Percentiles rank a stretch among this genome's conserved stretches.
These are phyloP conservation scores for Metarhizium brunneum DNA, from an alignment of 2,329 filamentous ascomycete species.

Conservation along the genomic window DNA sequence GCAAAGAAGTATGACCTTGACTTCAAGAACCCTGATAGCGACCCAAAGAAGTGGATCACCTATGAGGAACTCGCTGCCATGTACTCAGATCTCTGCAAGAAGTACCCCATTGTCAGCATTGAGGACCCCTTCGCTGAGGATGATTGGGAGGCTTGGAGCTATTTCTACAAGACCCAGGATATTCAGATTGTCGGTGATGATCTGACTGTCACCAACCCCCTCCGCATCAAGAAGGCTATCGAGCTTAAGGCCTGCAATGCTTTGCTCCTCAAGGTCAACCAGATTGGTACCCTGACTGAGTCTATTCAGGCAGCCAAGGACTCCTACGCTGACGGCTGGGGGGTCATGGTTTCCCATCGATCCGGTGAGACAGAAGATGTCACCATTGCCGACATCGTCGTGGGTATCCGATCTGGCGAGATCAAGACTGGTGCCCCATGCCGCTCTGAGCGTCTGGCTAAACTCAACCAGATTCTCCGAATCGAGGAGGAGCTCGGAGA, in stretches of 20 bases:
- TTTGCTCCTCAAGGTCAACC: constrained; percentile 98
- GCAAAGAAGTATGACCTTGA: constrained; percentile 99
- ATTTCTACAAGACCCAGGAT: constrained; percentile 99
- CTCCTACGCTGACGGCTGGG: constrained; percentile 91
- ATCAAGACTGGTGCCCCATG: constrained; percentile 98
- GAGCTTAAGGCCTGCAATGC: constrained; percentile 98
- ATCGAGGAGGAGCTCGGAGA: constrained; percentile 98
- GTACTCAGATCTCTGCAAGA: constrained; percentile 79
- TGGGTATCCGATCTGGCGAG: constrained; percentile 92
- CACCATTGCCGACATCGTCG: constrained; percentile 95
- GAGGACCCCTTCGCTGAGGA: constrained; percentile 99
- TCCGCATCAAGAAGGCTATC: constrained; percentile 99
- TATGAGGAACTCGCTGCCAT: constrained; percentile 93
- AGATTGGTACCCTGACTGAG: constrained; percentile 98
- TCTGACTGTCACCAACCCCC: constrained; percentile 96
- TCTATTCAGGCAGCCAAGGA: constrained; percentile 99
- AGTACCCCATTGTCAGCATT: constrained; percentile 98
- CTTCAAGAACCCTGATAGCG: constrained; percentile 99
- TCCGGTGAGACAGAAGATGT: constrained; percentile 99
- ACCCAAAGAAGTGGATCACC: constrained; percentile 94
- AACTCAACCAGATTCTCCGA: constrained; percentile 99
- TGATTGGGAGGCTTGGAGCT: constrained; percentile 99
- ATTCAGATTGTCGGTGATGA: constrained; percentile 99
- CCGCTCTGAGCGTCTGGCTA: constrained; percentile 95
- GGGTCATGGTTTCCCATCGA: constrained; percentile 99